Evolutionary conservation across 2,329 filamentous ascomycete species (phyloP).

Genomic region (Arthrocladium fulminans): DNA sequence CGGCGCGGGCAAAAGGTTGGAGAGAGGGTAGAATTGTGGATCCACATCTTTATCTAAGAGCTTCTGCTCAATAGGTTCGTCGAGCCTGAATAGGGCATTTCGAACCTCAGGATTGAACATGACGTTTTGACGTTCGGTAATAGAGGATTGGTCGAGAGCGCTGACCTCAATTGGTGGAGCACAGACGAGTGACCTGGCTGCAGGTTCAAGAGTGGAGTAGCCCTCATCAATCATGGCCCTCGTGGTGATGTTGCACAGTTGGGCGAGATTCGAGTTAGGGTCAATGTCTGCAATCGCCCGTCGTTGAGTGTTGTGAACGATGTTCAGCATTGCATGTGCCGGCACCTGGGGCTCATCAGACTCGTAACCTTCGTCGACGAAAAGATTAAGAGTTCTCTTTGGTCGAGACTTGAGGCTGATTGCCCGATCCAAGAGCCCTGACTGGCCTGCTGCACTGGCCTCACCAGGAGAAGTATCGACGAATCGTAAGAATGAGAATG

Average conservation of each 20-base stretch:
- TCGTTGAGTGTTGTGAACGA: conserved; percentile 60
- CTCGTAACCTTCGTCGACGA: conserved; percentile 52
- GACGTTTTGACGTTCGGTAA: conserved; percentile 59
- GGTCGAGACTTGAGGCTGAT: conserved; percentile 53
- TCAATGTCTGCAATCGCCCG: conserved; percentile 61
- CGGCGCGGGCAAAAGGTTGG: conserved; percentile 63
- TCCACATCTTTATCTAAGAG: conserved; percentile 67
- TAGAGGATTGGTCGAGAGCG: conserved; percentile 58
- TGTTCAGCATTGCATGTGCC: conserved; percentile 70
- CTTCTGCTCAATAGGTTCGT: conserved; percentile 56
- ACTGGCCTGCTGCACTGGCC: conserved; percentile 58
- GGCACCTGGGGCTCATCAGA: conserved; percentile 53
- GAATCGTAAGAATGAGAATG: conserved; percentile 88
- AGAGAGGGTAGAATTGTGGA: conserved; percentile 53
- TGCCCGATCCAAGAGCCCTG: conserved; percentile 65
- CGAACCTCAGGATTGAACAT: conserved; percentile 74
- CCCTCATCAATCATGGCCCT: conserved; percentile 59
- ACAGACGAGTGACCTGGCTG: conserved; percentile 65
- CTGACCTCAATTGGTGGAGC: conserved; percentile 79
- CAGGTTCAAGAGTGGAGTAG: conserved; percentile 69
- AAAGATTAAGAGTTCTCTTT: conserved; percentile 60
- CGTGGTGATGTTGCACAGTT: conserved; percentile 69
- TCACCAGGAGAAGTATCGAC: conserved; percentile 68
- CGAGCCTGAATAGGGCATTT: conserved; percentile 58
- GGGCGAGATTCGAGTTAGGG: conserved; percentile 60